Evolutionary conservation across 306 rosid species (phyloP), one percentile per base, ranked within the genome.

Genomic region (Quercus wislizeni): DNA sequence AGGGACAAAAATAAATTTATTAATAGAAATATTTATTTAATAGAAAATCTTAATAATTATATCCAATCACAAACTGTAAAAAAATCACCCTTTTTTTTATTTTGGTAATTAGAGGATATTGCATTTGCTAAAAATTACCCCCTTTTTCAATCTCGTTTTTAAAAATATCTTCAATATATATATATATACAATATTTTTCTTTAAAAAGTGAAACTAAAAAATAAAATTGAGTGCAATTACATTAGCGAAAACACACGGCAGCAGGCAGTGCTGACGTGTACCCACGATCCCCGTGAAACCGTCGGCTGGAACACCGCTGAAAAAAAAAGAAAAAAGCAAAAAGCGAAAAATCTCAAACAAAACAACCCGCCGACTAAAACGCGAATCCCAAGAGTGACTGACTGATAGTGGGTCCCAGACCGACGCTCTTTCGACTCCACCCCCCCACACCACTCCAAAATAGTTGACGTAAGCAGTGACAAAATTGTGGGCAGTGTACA

Each of bases 381-480:
- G 62, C 76, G 78, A 81, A 82, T 76, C 86, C 81, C 51, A 5
- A 75, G 14, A 49, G 6, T 41, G 12, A 8, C 46, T 41, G 35
- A 49, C 13, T 11, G 17, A 12, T 3, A 77, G 15, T 43, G 19
- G 78, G 85, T 49, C 74, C 88, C 91, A 76, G 55, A 78, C 94
- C 89, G 85, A 86, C 33, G 4, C 33, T 0, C 5, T 4, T 4
- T 1, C 30, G 30, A 35, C 41, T 35, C 41, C 41, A 6, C 3
- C 46, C 3, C 12, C 12, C 46, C 46, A 41, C 46, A 28, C 23
- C 80, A 6, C 77, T 89, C 94, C 97, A 92, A 94, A 92, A 86
- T 73, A 3, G 8, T 7, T 81, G 82, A 57, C 94, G 97, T 94
- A 89, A 92, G 98, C 94, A 89, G 81, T 94, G 98, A 94, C 97